A percentile compares a stretch with the other conserved stretches of the same genome.
These are phyloP conservation scores for Ballota nigra DNA, from an alignment of 257 asterid species.

Conservation along the genomic window DNA sequence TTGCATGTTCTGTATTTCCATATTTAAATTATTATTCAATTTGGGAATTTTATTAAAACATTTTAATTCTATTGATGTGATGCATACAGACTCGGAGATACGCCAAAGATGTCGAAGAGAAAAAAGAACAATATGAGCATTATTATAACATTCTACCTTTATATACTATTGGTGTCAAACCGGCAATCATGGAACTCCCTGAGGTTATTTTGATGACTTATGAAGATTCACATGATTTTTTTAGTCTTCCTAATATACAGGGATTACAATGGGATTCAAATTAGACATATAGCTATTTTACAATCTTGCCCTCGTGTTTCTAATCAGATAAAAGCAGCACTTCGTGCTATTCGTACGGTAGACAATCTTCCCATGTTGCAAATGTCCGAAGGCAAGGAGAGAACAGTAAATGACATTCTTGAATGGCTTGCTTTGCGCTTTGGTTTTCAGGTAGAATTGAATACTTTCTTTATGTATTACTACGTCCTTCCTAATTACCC, in stretches of 20 bases:
- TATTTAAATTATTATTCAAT: background rate
- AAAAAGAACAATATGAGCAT: slow-evolving; percentile 76
- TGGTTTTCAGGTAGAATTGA: slow-evolving; percentile 85
- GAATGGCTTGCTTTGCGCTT: slow-evolving; percentile 94
- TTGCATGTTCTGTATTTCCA: slow-evolving; percentile 10
- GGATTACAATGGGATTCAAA: slow-evolving; percentile 20
- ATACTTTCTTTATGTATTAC: background rate
- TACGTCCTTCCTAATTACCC: too few species aligned
- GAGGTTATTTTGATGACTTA: slow-evolving; percentile 53
- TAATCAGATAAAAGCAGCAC: slow-evolving; percentile 78
- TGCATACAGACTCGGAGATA: slow-evolving; percentile 55
- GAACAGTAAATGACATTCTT: slow-evolving; percentile 66
- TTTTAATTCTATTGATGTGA: slow-evolving; percentile 10
- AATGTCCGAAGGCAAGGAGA: slow-evolving; percentile 55
- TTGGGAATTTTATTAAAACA: background rate
- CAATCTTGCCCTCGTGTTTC: slow-evolving; percentile 18
- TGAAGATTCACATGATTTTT: slow-evolving; percentile 19
- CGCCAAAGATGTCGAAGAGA: slow-evolving; percentile 88
- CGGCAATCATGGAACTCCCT: slow-evolving; percentile 92
- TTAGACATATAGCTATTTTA: slow-evolving; percentile 4
- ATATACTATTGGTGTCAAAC: slow-evolving; percentile 82
- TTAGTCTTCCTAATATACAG: background rate
- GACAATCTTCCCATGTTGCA: slow-evolving; percentile 66
- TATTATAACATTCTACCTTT: slow-evolving; percentile 93
- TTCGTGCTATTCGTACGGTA: slow-evolving; percentile 61